These are phyloP conservation scores for Globomyces pollinis-pini DNA, from an alignment of 192 early-diverging fungal genomes.

Conservation along the genomic window DNA sequence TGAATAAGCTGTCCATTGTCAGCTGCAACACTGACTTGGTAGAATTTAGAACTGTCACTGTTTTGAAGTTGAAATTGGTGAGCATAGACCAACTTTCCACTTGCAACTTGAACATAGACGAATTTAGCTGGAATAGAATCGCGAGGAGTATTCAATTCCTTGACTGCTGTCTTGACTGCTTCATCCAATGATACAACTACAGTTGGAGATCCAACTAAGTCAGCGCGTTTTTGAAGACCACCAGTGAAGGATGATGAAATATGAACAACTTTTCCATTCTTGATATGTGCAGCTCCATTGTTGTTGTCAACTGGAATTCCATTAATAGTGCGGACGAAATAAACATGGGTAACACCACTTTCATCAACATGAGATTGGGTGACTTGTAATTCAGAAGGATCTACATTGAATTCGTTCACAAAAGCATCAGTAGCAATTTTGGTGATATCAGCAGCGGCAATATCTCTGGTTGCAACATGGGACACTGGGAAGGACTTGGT, in stretches of 20 bases:
- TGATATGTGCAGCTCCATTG: slow-evolving; percentile 9
- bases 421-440: too few relatives aligned
- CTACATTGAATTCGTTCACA: not conserved
- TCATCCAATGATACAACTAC: slow-evolving; percentile 2
- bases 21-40: slow-evolving; percentile 13
- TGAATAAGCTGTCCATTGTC: slow-evolving; percentile 2
- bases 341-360: slow-evolving; percentile 3
- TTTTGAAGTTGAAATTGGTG: slow-evolving; percentile 10
- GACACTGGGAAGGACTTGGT: not conserved
- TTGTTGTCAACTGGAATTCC: slow-evolving; percentile 6
- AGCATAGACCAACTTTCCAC: slow-evolving; percentile 1
- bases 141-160: not conserved
- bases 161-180: slow-evolving; percentile 5
- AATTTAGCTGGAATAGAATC: slow-evolving; percentile 1
- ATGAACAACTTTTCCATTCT: slow-evolving; percentile 1
- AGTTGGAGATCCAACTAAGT: not conserved
- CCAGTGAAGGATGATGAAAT: not conserved
- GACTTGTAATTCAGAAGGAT: not conserved
- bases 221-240: not conserved
- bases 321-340: not conserved
- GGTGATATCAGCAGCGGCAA: not conserved
- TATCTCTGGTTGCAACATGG: not conserved
- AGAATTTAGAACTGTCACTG: not conserved
- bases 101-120: slow-evolving; percentile 7
- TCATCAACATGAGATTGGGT: not conserved